Evolutionary conservation across 768 basidiomycete species (phyloP).

Genomic region (Pholiota microspora): DNA sequence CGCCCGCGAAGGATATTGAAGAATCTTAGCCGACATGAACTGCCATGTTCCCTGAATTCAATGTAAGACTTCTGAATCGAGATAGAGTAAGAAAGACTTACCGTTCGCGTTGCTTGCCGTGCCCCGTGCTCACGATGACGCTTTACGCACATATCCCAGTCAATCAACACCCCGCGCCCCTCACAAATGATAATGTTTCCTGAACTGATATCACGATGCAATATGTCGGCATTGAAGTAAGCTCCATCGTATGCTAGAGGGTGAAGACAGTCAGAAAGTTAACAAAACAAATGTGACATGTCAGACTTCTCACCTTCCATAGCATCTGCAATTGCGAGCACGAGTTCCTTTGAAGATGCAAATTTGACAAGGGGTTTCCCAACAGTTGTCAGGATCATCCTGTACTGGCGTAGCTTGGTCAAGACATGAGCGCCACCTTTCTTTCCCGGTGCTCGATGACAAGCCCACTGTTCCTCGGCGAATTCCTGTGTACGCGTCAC

Average conservation of each 20-base stretch:
- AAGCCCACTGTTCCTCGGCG: no score
- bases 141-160: not conserved
- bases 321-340: constrained; percentile 18
- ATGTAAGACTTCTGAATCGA: not conserved
- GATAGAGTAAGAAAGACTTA: not conserved
- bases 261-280: not conserved
- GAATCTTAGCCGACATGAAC: not conserved
- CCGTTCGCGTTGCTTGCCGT: not conserved
- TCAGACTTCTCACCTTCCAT: constrained; percentile 6
- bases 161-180: not conserved
- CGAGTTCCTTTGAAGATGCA: constrained; percentile 10
- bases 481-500: not conserved
- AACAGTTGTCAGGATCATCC: constrained; percentile 7
- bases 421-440: no score
- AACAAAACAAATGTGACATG: not conserved
- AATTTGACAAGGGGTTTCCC: not conserved
- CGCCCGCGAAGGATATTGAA: not conserved
- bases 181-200: not conserved
- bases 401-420: constrained; percentile 7
- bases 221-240: not conserved
- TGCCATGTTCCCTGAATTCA: not conserved
- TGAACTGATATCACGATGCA: not conserved
- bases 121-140: not conserved
- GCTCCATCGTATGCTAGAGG: not conserved
- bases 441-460: not conserved